Evolutionary conservation across 768 basidiomycete genomes (phyloP), one percentile per base, ranked within the genome.

Genomic region (Rhodosporidiobolus odoratus): DNA sequence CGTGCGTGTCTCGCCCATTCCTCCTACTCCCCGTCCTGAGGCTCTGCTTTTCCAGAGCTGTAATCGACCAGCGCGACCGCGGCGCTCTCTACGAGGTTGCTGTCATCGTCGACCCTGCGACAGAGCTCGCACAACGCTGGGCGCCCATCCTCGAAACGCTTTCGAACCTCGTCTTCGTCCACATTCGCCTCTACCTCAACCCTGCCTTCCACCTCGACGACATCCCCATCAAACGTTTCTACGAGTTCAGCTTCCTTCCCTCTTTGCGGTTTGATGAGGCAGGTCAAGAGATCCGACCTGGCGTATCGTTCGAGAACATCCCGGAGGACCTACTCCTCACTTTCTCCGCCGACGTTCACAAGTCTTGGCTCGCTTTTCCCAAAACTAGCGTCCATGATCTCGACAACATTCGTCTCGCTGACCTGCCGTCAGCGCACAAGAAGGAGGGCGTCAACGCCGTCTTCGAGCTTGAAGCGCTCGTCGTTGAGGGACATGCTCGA

Each of bases 401-500:
- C 35, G 95, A 99, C 81, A 99, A 99, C 79, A 89, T 99, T 67
- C 90, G 93, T 54, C 85, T 98, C 12, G 84, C 83, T 17, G 84
- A 84, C 53, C 83, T 95, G 4, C 81, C 85, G 1, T 81, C 83
- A 0, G 82, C 84, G 50, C 88, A 89, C 53, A 81, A 82, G 23
- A 70, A 69, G 0, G 66, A 72, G 6, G 87, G 88, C 9, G 82
- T 94, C 6, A 85, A 89, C 52, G 89, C 90, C 0, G 80, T 89
- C 56, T 96, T 93, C 81, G 87, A 87, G 60, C 87, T 98, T 10
- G 92, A 97, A 76, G 89, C 92, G 73, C 84, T 99, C 30, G 86
- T 98, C 58, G 85, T 97, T 53, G 95, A 97, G 78, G 96, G 96
- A 3, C 95, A 98, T 75, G 92, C 92, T 0, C 86, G 92, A 16